phyloP scores from a whole-genome alignment of 2,329 filamentous ascomycete species.

The Cytospora chrysosperma region DNA sequence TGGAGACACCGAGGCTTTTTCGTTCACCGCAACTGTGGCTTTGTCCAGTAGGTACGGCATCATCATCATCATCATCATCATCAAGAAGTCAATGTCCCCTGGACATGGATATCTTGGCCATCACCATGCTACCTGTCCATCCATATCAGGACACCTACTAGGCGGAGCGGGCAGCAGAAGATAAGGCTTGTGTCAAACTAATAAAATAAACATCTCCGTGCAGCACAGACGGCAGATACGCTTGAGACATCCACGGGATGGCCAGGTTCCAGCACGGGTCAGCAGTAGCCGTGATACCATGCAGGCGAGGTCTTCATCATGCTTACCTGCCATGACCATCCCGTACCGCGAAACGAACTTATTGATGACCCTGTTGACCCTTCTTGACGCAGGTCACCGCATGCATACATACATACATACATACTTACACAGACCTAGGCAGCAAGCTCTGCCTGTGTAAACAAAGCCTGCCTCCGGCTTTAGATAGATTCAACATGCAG shows the following conservation, averaged over 20 bases:
- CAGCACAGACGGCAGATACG: neutral
- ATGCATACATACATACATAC: too few species aligned
- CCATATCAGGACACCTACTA: neutral
- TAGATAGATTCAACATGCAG: neutral
- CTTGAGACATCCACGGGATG: neutral
- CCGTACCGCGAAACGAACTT: neutral
- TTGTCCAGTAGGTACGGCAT: too few species aligned
- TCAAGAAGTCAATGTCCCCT: neutral
- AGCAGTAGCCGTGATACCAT: neutral
- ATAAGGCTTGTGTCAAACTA: neutral
- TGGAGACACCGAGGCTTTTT: neutral
- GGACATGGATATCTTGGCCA: neutral
- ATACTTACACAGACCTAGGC: too few species aligned
- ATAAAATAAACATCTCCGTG: too few species aligned
- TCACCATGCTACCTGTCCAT: constrained; percentile 2
- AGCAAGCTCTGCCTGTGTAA: neutral
- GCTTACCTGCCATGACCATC: neutral
- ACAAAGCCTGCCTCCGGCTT: too few species aligned
- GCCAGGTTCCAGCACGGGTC: too few species aligned
- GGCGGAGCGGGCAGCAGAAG: neutral
- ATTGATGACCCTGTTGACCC: neutral
- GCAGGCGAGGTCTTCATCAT: too few species aligned
- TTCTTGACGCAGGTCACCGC: neutral
- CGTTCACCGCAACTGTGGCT: constrained; percentile 13
- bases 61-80: constrained; percentile 10